phyloP scores from a whole-genome alignment of 257 asterid genomes.

The Capsicum chinense region DNA sequence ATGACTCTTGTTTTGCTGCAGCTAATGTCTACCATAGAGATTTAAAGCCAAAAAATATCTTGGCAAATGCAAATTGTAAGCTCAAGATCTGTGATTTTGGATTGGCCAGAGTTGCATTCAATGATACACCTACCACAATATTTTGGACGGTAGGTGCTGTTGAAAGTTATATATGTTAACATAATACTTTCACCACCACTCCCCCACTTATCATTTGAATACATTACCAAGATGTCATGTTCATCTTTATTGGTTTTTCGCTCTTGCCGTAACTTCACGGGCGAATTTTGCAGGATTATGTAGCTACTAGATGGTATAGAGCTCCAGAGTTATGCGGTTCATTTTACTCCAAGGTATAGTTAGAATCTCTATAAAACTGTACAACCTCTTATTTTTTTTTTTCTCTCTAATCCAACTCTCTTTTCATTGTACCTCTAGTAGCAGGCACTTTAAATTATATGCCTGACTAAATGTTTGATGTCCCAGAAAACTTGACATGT shows the following conservation, averaged over 20 bases:
- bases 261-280: constrained; percentile 4
- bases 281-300: constrained; percentile 69
- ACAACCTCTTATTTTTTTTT: neutral
- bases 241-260: constrained; percentile 14
- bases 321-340: constrained; percentile 96
- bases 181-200: neutral
- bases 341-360: constrained; percentile 79
- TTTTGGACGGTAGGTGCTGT: constrained; percentile 87
- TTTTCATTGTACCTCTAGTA: neutral
- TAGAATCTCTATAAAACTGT: neutral
- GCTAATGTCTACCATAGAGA: constrained; percentile 96
- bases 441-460: neutral
- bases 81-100: constrained; percentile 97
- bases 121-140: constrained; percentile 82
- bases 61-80: constrained; percentile 96
- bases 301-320: constrained; percentile 94
- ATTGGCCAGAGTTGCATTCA: constrained; percentile 94
- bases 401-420: constrained; percentile 3
- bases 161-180: constrained; percentile 15
- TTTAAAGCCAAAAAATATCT: constrained; percentile 82
- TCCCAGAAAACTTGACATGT: neutral
- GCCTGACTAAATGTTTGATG: neutral
- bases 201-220: neutral
- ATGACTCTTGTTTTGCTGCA: constrained; percentile 45
- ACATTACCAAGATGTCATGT: neutral